phyloP scores from a whole-genome alignment of 2,329 filamentous ascomycete genomes.

The Talaromyces sp. region DNA sequence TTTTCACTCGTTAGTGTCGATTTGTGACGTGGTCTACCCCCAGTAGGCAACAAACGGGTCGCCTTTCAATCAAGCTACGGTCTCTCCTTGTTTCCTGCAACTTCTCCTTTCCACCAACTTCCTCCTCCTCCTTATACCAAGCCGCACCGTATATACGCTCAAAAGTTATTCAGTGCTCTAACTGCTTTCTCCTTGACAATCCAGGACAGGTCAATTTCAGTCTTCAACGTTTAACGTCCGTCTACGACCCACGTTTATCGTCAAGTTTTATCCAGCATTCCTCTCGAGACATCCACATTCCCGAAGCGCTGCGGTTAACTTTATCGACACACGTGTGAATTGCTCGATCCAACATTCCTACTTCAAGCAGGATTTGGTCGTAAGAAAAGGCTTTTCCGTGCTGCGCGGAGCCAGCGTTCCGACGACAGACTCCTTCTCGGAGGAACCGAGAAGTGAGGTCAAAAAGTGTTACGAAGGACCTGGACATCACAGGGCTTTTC shows the following conservation, averaged over 20 bases:
- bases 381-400: conserved; percentile 26
- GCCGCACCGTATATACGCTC: not conserved
- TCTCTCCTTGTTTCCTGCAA: conserved; percentile 5
- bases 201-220: not conserved
- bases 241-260: not conserved
- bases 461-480: not conserved
- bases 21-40: not conserved
- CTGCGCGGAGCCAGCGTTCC: conserved; percentile 2
- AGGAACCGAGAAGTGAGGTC: conserved; percentile 35
- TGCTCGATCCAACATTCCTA: conserved; percentile 2
- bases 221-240: not conserved
- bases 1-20: not conserved
- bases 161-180: not conserved
- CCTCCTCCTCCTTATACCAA: not conserved
- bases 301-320: conserved; percentile 1
- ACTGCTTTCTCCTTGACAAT: not conserved
- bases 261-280: not conserved
- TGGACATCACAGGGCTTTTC: not conserved
- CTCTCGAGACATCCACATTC: not conserved
- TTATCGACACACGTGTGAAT: conserved; percentile 6
- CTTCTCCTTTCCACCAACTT: conserved; percentile 1
- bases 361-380: conserved; percentile 5
- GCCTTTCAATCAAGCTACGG: conserved; percentile 6
- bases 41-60: not conserved
- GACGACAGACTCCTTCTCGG: conserved; percentile 14